Evolutionary conservation across 1,284 basidiomycete genomes (phyloP).

Genomic region (Cystobasidium pallidum): DNA sequence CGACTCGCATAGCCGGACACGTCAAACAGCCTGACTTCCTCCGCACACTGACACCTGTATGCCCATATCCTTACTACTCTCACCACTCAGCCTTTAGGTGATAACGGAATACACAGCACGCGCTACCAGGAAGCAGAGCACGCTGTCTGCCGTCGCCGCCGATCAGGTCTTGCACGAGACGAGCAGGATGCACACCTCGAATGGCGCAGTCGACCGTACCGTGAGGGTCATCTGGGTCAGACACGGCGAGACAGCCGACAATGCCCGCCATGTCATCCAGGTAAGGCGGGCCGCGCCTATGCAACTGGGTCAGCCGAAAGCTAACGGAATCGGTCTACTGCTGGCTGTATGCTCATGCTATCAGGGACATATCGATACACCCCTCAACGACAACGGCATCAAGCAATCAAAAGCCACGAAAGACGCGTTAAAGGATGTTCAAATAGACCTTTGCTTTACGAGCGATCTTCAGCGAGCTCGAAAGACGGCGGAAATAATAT

Average conservation of each 20-base stretch:
- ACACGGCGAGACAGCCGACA: conserved; percentile 47
- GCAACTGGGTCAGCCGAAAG: background rate
- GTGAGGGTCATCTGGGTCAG: conserved; percentile 10
- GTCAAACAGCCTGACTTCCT: background rate
- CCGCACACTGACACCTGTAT: too few relatives aligned
- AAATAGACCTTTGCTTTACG: conserved; percentile 46
- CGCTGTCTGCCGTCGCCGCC: background rate
- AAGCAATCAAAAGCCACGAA: conserved; percentile 27
- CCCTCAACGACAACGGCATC: conserved; percentile 47
- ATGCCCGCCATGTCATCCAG: conserved; percentile 49
- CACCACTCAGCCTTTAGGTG: too few relatives aligned
- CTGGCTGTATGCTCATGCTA: background rate
- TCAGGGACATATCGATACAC: conserved; percentile 49
- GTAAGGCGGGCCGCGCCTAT: background rate
- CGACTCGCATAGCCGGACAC: too few relatives aligned
- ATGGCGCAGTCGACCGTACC: conserved; percentile 17
- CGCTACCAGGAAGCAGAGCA: too few relatives aligned
- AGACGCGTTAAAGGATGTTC: conserved; percentile 9
- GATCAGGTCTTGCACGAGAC: background rate
- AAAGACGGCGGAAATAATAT: conserved; percentile 48
- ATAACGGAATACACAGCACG: too few relatives aligned
- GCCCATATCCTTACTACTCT: too few relatives aligned
- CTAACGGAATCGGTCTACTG: background rate
- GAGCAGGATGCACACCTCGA: background rate
- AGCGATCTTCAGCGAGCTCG: conserved; percentile 48